A percentile compares a stretch with the other conserved stretches of the same genome.
phyloP scores from a whole-genome alignment of 2,329 filamentous ascomycete genomes.

The Scortechinia acanthostroma region DNA sequence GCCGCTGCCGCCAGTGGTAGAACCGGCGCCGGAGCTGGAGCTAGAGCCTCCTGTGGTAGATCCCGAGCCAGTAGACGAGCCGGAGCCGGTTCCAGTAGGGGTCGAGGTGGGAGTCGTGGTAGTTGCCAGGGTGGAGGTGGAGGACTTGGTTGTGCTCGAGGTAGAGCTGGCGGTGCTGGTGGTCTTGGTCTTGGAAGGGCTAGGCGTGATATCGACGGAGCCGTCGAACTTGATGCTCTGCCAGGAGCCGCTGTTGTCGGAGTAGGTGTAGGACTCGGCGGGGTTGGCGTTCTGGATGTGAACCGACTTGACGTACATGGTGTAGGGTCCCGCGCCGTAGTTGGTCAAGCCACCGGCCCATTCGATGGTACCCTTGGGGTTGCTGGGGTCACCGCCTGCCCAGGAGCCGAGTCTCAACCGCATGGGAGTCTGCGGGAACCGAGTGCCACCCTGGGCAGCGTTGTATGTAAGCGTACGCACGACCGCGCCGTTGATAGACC shows the following conservation, averaged over 20 bases:
- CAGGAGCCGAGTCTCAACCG: conserved; percentile 62
- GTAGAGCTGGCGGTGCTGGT: not conserved
- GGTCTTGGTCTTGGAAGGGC: not conserved
- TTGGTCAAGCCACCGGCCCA: conserved; percentile 69
- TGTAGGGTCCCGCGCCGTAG: conserved; percentile 60
- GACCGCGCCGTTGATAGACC: conserved; percentile 61
- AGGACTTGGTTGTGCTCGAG: not conserved
- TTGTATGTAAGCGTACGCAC: conserved; percentile 56
- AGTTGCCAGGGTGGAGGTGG: not conserved
- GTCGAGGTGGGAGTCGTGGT: not conserved
- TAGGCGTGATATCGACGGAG: no score
- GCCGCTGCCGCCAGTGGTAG: not conserved
- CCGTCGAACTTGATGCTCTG: conserved; percentile 63
- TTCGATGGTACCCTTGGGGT: conserved; percentile 48
- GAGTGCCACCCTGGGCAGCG: conserved; percentile 52
- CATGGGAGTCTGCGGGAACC: conserved; percentile 74
- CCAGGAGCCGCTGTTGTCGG: conserved; percentile 52
- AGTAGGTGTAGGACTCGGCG: conserved; percentile 59
- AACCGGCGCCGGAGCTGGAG: not conserved
- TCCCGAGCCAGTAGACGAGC: not conserved
- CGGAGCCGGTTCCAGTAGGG: not conserved
- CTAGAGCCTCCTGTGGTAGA: not conserved
- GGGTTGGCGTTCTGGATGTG: conserved; percentile 48
- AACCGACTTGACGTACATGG: conserved; percentile 64
- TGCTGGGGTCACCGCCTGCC: conserved; percentile 49